Percentiles rank a stretch among this genome's conserved stretches.
These are phyloP conservation scores for Grosmannia penicillata DNA, from an alignment of 2,329 filamentous ascomycete genomes.

Conservation along the genomic window DNA sequence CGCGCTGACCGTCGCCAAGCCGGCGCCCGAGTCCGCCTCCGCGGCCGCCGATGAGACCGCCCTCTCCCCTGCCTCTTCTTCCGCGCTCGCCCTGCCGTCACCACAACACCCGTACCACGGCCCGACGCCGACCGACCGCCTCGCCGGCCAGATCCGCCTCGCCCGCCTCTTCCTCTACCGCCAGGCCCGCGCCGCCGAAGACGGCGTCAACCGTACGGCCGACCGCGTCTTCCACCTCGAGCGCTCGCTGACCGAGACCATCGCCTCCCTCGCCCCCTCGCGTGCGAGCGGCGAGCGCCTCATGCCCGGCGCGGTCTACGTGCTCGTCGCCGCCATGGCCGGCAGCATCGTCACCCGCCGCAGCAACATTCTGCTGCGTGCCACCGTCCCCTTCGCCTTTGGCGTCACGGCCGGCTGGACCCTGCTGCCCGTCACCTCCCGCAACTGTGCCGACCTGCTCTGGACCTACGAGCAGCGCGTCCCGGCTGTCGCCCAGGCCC, in stretches of 20 bases:
- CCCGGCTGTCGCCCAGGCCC: constrained; percentile 68
- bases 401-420: constrained; percentile 73
- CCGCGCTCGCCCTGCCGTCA: constrained; percentile 5
- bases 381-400: constrained; percentile 60
- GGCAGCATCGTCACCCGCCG: constrained; percentile 84
- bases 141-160: constrained; percentile 68
- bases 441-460: constrained; percentile 69
- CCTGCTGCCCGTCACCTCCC: constrained; percentile 77
- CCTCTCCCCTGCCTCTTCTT: not conserved
- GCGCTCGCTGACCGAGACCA: constrained; percentile 74
- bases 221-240: constrained; percentile 73
- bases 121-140: constrained; percentile 77
- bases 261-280: constrained; percentile 77
- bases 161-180: constrained; percentile 69
- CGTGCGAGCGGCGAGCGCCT: constrained; percentile 77
- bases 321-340: constrained; percentile 87
- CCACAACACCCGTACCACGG: constrained; percentile 16
- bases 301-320: constrained; percentile 81
- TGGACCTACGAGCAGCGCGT: constrained; percentile 91
- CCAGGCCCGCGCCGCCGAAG: constrained; percentile 61
- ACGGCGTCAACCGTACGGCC: constrained; percentile 69
- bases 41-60: not conserved
- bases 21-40: constrained; percentile 4
- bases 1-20: constrained; percentile 8
- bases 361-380: constrained; percentile 69